Conservation (phyloP, 352 stramenopile genomes). For the Globisporangium nodosum region DNA sequence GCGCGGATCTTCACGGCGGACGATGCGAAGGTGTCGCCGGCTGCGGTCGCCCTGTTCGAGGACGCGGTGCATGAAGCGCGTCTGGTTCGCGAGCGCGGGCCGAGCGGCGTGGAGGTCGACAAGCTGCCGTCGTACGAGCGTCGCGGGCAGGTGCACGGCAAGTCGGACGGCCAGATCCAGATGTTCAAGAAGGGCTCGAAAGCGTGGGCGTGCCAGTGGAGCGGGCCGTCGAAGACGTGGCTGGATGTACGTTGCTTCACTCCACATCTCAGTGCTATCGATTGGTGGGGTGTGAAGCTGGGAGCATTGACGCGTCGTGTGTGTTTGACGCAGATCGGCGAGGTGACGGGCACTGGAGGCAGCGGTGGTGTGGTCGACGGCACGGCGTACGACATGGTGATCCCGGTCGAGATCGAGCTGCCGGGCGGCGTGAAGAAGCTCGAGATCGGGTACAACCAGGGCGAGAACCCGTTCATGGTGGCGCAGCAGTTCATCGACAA, state of each 20-base stretch:
- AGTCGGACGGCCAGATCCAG: conserved; percentile 93
- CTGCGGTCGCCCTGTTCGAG: conserved; percentile 60
- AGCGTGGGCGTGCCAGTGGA: conserved; percentile 96
- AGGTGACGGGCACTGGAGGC: conserved; percentile 78
- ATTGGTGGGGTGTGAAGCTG: not conserved
- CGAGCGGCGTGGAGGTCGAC: conserved; percentile 90
- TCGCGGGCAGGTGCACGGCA: conserved; percentile 61
- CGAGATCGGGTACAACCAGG: conserved; percentile 98
- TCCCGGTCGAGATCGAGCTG: conserved; percentile 96
- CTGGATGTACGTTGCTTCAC: conserved; percentile 83
- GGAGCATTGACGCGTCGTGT: not conserved
- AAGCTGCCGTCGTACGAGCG: conserved; percentile 93
- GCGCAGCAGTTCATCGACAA: conserved; percentile 97
- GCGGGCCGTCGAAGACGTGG: conserved; percentile 86
- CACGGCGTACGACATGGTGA: conserved; percentile 93
- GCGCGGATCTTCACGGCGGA: conserved; percentile 90
- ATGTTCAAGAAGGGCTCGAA: conserved; percentile 93
- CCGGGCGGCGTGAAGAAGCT: conserved; percentile 89
- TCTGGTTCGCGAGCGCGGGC: conserved; percentile 64
- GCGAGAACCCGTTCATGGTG: conserved; percentile 95
- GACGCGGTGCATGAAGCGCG: conserved; percentile 52
- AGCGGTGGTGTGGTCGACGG: conserved; percentile 89
- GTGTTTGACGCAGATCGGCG: conserved; percentile 45
- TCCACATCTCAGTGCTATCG: not conserved
- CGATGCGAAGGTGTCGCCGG: conserved; percentile 53